phyloP scores from a whole-genome alignment of 2,329 filamentous ascomycete species.

The Aspergillus fumigatiaffinis region DNA sequence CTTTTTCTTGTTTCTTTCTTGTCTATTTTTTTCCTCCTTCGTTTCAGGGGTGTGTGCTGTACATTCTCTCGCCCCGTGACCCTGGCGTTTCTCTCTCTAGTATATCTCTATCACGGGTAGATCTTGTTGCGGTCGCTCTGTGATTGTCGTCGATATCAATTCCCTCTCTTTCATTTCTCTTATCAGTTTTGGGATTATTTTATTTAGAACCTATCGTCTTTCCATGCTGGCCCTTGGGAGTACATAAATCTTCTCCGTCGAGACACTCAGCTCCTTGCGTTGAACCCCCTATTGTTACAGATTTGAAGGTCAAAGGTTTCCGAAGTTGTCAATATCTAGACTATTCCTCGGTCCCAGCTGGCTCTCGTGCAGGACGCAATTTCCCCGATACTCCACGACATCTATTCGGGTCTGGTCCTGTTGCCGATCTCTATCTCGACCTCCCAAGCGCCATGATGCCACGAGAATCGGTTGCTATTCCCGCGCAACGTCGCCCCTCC shows the following conservation, averaged over 20 bases:
- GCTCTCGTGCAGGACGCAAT: neutral
- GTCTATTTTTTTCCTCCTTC: conserved; percentile 9
- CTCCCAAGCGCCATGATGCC: conserved; percentile 20
- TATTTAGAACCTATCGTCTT: neutral
- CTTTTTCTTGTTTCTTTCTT: conserved; percentile 9
- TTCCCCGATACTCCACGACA: neutral
- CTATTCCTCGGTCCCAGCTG: neutral
- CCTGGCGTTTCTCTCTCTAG: conserved; percentile 12
- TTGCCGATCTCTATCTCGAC: neutral
- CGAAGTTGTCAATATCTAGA: neutral
- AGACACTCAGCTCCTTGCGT: neutral
- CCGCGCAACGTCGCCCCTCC: conserved; percentile 36
- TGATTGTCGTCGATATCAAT: neutral
- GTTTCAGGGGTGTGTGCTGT: conserved; percentile 3
- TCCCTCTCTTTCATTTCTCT: neutral
- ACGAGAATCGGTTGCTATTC: conserved; percentile 25
- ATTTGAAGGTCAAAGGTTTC: neutral
- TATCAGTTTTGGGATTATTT: neutral
- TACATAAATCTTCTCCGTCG: neutral
- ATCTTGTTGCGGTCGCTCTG: neutral
- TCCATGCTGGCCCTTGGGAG: neutral
- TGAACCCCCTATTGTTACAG: neutral
- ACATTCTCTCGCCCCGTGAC: conserved; percentile 5
- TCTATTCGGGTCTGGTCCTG: neutral
- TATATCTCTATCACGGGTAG: conserved; percentile 2